Base-by-base conservation (phyloP, 345 rosid genomes). In the Euclidium syriacum region DNA sequence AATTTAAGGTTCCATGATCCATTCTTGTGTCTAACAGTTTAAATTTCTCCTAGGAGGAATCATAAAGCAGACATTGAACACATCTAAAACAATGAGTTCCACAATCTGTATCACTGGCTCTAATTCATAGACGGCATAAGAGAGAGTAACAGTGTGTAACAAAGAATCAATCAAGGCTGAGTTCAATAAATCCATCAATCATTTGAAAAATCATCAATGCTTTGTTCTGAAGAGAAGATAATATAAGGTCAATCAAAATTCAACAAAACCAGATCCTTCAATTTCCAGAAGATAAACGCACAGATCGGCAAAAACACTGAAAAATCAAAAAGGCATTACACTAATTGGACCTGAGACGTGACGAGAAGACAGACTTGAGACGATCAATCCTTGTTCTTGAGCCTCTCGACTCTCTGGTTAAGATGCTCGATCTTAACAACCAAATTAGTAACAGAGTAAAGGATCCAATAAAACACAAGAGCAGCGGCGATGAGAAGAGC, bases 381-480 rank as follows among this genome's bases (percentile, higher is more conserved):
- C 48, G 39, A 58, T 72, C 72, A 73, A 56, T 73, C 77, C 66
- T 68, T 73, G 64, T 57, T 84, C 81, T 76, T 85, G 65, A 87
- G 82, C 82, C 85, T 80, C 77, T 90, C 90, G 22, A 90, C 30
- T 26, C 87, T 75, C 82, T 80, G 85, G 50, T 74, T 85, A 74
- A 90, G 69, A 50, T 80, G 84, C 77, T 87, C 88, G 68, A 90
- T 79, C 77, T 39, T 79, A 3, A 82, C 85, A 24, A 87, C 82
- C 30, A 90, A 76, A 47, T 74, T 41, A 12, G 95, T 90, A n/a
- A 90, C 80, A 4, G 95, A 85, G 71, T 77, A 90, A 2, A 87
- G 78, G 33, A 90, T 79, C 97, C 97, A 90, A 61, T 90, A 87
- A 67, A 90, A 87, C 39, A 85, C 52, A 38, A 90, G 80, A 3